Conservation (phyloP, 108 stramenopile species). For the Pseudonitzschia multiseries region DNA sequence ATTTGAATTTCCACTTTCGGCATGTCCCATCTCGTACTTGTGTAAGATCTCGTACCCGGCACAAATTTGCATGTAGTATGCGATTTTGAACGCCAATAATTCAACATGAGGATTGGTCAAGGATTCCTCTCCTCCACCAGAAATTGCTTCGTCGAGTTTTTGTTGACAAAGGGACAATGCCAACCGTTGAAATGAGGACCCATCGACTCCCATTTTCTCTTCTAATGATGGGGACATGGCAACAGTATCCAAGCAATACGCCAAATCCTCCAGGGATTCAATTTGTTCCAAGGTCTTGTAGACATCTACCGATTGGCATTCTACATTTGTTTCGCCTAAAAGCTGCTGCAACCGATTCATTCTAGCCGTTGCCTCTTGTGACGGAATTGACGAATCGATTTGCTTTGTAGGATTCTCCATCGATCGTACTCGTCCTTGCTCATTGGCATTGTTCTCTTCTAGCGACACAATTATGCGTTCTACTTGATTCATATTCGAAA, state of each 20-base stretch:
- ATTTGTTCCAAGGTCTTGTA: slow-evolving; percentile 65
- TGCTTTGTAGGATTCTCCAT: background rate
- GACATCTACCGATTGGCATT: slow-evolving; percentile 51
- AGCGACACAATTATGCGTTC: slow-evolving; percentile 37
- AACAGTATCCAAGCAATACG: slow-evolving; percentile 63
- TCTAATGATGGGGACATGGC: slow-evolving; percentile 60
- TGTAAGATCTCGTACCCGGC: slow-evolving; percentile 65
- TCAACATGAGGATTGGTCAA: slow-evolving; percentile 44
- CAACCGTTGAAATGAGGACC: slow-evolving; percentile 64
- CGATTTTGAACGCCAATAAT: slow-evolving; percentile 57
- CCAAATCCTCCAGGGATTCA: slow-evolving; percentile 59
- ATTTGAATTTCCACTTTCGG: slow-evolving; percentile 2
- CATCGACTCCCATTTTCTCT: slow-evolving; percentile 61
- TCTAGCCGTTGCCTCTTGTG: slow-evolving; percentile 48
- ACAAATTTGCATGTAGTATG: slow-evolving; percentile 52
- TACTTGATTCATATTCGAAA: slow-evolving; percentile 38
- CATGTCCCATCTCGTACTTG: slow-evolving; percentile 47
- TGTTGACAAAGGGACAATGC: slow-evolving; percentile 57
- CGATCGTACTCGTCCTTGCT: slow-evolving; percentile 23
- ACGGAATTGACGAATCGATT: slow-evolving; percentile 1
- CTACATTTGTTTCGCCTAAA: slow-evolving; percentile 62
- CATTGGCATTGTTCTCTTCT: slow-evolving; percentile 37
- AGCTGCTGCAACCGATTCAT: slow-evolving; percentile 73
- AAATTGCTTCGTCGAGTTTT: slow-evolving; percentile 53
- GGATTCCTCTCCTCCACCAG: slow-evolving; percentile 24